Evolutionary conservation across 1,284 basidiomycete species (phyloP), one percentile per base, ranked within the genome.

Genomic region (Trametes versicolor): DNA sequence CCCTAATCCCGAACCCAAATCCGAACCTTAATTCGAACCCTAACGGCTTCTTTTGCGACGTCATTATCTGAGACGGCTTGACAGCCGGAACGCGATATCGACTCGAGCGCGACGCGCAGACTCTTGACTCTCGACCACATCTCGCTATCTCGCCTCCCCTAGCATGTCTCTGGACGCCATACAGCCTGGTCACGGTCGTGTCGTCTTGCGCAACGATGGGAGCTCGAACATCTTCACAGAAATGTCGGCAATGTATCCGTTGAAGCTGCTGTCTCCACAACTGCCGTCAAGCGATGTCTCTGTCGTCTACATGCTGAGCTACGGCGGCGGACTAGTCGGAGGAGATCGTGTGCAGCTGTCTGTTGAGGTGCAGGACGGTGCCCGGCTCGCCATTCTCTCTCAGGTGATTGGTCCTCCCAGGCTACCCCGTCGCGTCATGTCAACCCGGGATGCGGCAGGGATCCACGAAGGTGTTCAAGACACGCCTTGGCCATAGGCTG

Each of bases 381-480:
- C 86, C 32, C 82, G 78, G 3, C 83, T 97, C 2, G 80, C 95
- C 12, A 72, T 96, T 37, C 79, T 97, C 34, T 94, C 95, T 6
- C 95, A 97, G 83, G 96, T 93, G 71, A 74, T 39, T 60, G 36
- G 2, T 34, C n/a, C 10, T 60, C 10, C 34, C 21, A 27, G 25
- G 10, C n/a, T 68, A 75, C 32, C 56, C 34, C 25, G 12, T n/a
- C 23, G 43, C 45, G 25, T 39, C 41, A 17, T 45, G 39, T 49
- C 27, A 32, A 10, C 49, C 55, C 27, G 21, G n/a, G 43, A 32
- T 27, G 51, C 45, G 57, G 15, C 75, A 97, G 90, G 95, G 95
- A n/a, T 93, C 91, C 23, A 98, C 96, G 15, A 98, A 98, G 76
- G 92, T 98, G 27, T 98, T 97, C 82, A 95, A 94, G 76, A 82